phyloP scores from a whole-genome alignment of 140 eudicot species.

The Oenanthe javanica region DNA sequence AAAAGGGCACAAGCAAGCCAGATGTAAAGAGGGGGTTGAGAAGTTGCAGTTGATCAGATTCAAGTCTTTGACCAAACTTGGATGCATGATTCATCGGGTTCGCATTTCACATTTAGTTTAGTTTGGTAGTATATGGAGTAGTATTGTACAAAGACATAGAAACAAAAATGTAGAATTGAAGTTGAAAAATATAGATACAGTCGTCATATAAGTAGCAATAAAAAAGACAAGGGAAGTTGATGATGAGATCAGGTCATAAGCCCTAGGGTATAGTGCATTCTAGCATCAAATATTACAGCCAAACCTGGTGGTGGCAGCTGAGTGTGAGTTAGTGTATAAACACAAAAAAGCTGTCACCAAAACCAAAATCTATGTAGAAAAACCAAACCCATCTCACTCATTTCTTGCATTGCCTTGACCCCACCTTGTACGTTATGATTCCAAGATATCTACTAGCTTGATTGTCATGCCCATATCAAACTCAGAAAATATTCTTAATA shows the following conservation, averaged over 20 bases:
- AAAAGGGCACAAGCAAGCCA: background rate
- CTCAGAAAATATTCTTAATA: too few relatives aligned
- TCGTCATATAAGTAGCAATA: background rate
- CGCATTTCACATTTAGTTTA: background rate
- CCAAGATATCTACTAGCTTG: background rate
- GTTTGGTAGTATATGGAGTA: background rate
- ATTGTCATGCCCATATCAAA: too few relatives aligned
- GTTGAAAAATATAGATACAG: background rate
- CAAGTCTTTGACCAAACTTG: too few relatives aligned
- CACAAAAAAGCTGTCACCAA: slow-evolving; percentile 19
- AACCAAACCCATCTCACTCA: background rate
- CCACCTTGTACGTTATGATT: slow-evolving; percentile 19
- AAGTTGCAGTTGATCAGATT: slow-evolving; percentile 31
- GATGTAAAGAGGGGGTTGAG: slow-evolving; percentile 16
- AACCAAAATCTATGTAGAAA: background rate
- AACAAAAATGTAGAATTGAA: background rate
- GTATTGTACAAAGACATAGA: background rate
- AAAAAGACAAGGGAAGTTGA: background rate
- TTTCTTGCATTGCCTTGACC: slow-evolving; percentile 7
- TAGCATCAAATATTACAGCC: background rate
- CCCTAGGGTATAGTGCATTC: background rate
- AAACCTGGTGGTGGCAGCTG: slow-evolving; percentile 11
- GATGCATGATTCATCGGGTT: slow-evolving; percentile 1
- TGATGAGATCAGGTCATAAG: background rate
- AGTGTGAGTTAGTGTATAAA: slow-evolving; percentile 14